Conservation (phyloP, 129 eudicot species). For the Lactuca sativa region DNA sequence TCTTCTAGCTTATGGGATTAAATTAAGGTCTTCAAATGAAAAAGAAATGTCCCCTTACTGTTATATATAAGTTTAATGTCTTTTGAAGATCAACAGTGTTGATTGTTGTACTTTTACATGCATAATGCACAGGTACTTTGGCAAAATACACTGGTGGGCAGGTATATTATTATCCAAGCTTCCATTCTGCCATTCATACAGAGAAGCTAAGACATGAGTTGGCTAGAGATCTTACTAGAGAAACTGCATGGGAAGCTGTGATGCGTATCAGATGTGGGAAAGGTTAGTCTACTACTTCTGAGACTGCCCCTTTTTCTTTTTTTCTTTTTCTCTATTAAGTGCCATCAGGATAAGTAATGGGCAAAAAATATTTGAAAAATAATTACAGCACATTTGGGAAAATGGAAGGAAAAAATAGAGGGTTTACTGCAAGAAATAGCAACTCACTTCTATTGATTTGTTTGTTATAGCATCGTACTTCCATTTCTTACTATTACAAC, state of each 20-base stretch:
- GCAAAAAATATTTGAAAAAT: too few relatives aligned
- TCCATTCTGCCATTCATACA: slow-evolving; percentile 59
- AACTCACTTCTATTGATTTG: too few relatives aligned
- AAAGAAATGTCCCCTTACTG: neutral
- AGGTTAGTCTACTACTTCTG: slow-evolving; percentile 43
- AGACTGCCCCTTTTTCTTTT: neutral
- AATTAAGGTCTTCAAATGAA: too few relatives aligned
- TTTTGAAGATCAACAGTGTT: neutral
- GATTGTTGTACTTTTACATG: neutral
- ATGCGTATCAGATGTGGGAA: slow-evolving; percentile 99
- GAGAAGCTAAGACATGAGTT: slow-evolving; percentile 90
- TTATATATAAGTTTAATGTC: neutral
- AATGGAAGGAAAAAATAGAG: too few relatives aligned
- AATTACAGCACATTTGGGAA: too few relatives aligned
- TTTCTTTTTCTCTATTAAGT: too few relatives aligned
- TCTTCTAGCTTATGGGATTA: too few relatives aligned
- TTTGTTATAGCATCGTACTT: too few relatives aligned
- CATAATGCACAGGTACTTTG: slow-evolving; percentile 66
- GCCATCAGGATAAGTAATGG: too few relatives aligned
- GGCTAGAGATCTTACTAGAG: slow-evolving; percentile 91
- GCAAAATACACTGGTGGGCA: slow-evolving; percentile 99
- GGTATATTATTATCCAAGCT: slow-evolving; percentile 86
- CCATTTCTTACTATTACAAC: too few relatives aligned
- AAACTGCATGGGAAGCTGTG: slow-evolving; percentile 99
- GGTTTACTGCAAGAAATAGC: too few relatives aligned